These are phyloP conservation scores for Boletus rubroflammeus DNA, from an alignment of 768 basidiomycete species.

Conservation along the genomic window DNA sequence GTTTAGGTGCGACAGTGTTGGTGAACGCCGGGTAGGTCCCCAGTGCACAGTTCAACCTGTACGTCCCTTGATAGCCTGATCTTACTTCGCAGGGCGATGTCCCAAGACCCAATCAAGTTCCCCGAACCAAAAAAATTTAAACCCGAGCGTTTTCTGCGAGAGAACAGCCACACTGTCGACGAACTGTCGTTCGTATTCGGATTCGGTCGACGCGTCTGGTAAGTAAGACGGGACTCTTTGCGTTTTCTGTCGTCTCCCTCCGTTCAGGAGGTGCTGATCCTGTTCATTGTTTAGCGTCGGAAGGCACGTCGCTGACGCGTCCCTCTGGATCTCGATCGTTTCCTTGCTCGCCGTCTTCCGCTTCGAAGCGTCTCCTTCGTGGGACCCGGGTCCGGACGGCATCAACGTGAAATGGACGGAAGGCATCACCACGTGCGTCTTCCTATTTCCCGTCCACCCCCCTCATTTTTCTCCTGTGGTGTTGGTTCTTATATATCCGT, in stretches of 20 bases:
- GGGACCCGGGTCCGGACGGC: conserved; percentile 20
- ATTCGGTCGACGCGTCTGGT: conserved; percentile 42
- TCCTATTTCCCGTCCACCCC: neutral
- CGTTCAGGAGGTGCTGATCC: neutral
- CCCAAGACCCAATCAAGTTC: conserved; percentile 36
- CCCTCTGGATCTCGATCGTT: conserved; percentile 30
- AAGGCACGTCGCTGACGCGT: conserved; percentile 38
- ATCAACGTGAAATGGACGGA: conserved; percentile 19
- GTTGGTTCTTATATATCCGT: neutral
- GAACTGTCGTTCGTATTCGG: conserved; percentile 24
- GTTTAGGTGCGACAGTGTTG: conserved; percentile 19
- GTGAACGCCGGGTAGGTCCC: conserved; percentile 18
- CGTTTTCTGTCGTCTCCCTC: neutral
- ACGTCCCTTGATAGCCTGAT: neutral
- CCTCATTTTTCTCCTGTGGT: neutral
- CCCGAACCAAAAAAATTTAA: conserved; percentile 37
- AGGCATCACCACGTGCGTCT: conserved; percentile 21
- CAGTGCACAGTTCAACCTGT: neutral
- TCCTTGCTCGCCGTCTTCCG: conserved; percentile 19
- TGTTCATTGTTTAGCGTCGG: conserved; percentile 35
- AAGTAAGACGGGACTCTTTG: neutral
- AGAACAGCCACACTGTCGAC: conserved; percentile 2
- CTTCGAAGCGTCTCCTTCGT: conserved; percentile 9
- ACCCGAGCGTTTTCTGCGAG: conserved; percentile 34
- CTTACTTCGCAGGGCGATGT: conserved; percentile 27